phyloP scores from a whole-genome alignment of 2,329 filamentous ascomycete species.

The Fusarium xylarioides region DNA sequence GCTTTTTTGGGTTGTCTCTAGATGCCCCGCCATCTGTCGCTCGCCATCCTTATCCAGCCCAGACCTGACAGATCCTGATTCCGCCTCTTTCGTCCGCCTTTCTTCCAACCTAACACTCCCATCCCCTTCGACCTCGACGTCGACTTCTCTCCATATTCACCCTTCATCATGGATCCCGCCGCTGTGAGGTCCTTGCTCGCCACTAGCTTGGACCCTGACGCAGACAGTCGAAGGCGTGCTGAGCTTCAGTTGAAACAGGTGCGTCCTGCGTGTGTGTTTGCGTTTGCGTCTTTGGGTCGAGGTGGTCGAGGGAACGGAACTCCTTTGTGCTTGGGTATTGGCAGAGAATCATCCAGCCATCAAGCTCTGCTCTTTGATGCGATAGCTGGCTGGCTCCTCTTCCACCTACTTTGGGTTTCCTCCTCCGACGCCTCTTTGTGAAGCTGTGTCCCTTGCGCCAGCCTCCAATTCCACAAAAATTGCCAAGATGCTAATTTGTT shows the following conservation, averaged over 20 bases:
- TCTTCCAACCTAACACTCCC: constrained; percentile 33
- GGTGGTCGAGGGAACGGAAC: constrained; percentile 7
- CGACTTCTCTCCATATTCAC: constrained; percentile 35
- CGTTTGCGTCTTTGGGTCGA: constrained; percentile 14
- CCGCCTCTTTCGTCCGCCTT: constrained; percentile 37
- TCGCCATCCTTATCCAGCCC: constrained; percentile 41
- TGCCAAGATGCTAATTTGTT: constrained; percentile 31
- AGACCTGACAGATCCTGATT: constrained; percentile 45
- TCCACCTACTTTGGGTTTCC: constrained; percentile 2
- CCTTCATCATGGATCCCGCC: constrained; percentile 73
- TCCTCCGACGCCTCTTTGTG: constrained; percentile 14
- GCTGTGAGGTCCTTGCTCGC: constrained; percentile 79
- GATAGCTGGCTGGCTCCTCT: neutral
- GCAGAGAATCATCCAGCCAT: neutral
- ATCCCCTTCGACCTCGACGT: constrained; percentile 39
- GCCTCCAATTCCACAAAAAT: neutral
- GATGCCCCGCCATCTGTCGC: constrained; percentile 44
- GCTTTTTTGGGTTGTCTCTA: constrained; percentile 36
- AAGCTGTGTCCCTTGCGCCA: constrained; percentile 31
- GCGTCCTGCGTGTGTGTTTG: constrained; percentile 47
- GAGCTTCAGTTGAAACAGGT: constrained; percentile 86
- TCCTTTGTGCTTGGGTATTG: constrained; percentile 1
- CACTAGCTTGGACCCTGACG: constrained; percentile 78
- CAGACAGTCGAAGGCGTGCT: constrained; percentile 78
- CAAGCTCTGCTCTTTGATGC: neutral